phyloP scores from a whole-genome alignment of 1,284 basidiomycete species.

The Porodaedalea pini region DNA sequence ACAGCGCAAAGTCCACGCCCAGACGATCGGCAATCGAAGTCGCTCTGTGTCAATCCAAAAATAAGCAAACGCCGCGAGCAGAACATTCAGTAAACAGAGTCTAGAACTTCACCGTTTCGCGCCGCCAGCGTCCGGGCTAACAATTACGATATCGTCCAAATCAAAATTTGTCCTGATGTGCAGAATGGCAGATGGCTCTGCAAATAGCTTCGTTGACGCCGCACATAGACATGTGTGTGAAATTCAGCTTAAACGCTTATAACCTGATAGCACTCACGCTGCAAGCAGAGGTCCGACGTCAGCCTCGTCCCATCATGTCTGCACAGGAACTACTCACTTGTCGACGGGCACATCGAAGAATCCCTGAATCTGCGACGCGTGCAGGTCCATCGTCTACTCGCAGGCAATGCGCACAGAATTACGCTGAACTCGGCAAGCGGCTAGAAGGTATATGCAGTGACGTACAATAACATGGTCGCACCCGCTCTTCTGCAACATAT shows the following conservation, averaged over 20 bases:
- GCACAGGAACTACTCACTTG: constrained; percentile 67
- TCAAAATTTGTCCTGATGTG: constrained; percentile 94
- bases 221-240: constrained; percentile 25
- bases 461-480: constrained; percentile 98
- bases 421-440: neutral
- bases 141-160: constrained; percentile 87
- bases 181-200: constrained; percentile 94
- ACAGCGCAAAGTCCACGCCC: constrained; percentile 97
- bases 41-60: constrained; percentile 52
- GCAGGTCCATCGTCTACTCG: constrained; percentile 91
- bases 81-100: constrained; percentile 24
- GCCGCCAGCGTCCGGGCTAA: constrained; percentile 97
- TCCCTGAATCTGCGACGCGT: constrained; percentile 98
- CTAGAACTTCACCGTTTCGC: constrained; percentile 78
- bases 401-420: neutral
- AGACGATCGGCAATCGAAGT: constrained; percentile 97
- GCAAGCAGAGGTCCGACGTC: constrained; percentile 25
- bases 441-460: constrained; percentile 22
- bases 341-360: constrained; percentile 99
- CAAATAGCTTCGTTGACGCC: constrained; percentile 69
- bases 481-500: constrained; percentile 97
- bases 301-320: neutral
- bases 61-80: constrained; percentile 4
- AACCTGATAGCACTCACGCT: constrained; percentile 45
- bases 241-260: constrained; percentile 24